Percentiles rank a stretch among this genome's conserved stretches.
Evolutionary conservation across 208 protist species (phyloP).

Genomic region (Novymonas esmeraldas): DNA sequence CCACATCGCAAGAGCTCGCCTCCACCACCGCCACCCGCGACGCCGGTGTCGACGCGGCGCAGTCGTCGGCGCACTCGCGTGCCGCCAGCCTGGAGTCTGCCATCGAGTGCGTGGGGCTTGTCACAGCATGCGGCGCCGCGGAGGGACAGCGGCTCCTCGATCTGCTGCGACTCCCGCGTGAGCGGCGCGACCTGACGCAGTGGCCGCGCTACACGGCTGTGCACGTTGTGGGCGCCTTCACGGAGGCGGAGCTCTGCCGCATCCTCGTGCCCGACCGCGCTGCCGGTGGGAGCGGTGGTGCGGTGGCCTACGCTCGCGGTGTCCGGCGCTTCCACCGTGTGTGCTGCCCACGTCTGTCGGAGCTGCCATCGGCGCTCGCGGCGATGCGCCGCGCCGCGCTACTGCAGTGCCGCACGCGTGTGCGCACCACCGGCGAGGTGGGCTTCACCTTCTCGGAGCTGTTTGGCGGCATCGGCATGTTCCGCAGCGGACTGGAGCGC

Average conservation of each 20-base stretch:
- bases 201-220: slow-evolving; percentile 35
- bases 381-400: slow-evolving; percentile 22
- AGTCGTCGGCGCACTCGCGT: not conserved
- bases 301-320: slow-evolving; percentile 42
- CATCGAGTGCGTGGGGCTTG: slow-evolving; percentile 2
- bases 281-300: no score
- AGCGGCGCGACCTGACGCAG: not conserved
- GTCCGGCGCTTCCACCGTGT: slow-evolving; percentile 54
- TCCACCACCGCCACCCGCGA: no score
- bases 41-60: no score
- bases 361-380: slow-evolving; percentile 40
- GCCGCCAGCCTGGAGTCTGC: no score
- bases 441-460: slow-evolving; percentile 82
- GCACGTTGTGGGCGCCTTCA: slow-evolving; percentile 22
- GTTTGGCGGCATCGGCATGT: slow-evolving; percentile 92
- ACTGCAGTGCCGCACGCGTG: slow-evolving; percentile 9
- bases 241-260: slow-evolving; percentile 6
- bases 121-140: slow-evolving; percentile 2
- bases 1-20: no score
- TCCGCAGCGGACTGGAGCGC: slow-evolving; percentile 66
- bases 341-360: slow-evolving; percentile 30
- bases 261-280: slow-evolving; percentile 6
- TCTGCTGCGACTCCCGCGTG: slow-evolving; percentile 9
- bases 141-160: slow-evolving; percentile 9
- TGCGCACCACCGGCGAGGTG: not conserved